Conservation (phyloP, 2,329 filamentous ascomycete genomes). For the Trichoderma lentiforme region DNA sequence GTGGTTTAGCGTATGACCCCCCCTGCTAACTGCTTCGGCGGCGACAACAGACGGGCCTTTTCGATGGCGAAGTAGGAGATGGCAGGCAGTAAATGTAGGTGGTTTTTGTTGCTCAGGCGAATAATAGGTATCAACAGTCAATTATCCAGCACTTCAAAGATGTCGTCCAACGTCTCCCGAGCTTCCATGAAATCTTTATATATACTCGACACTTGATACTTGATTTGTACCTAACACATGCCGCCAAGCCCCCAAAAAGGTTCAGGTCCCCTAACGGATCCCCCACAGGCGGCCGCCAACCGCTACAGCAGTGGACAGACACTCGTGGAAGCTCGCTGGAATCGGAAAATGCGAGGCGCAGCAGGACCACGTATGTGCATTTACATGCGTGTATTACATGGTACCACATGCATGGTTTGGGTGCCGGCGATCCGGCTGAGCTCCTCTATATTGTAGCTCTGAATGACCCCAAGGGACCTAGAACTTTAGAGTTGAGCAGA, state of each 20-base stretch:
- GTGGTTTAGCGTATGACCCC: slow-evolving; percentile 6
- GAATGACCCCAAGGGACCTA: background rate
- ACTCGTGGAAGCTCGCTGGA: background rate
- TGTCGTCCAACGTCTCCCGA: background rate
- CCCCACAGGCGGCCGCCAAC: slow-evolving; percentile 8
- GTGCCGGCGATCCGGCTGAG: background rate
- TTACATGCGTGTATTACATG: background rate
- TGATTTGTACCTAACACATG: background rate
- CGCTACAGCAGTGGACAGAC: background rate
- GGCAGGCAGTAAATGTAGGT: background rate
- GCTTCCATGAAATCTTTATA: background rate
- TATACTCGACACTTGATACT: background rate
- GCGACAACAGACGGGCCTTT: background rate
- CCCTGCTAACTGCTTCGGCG: slow-evolving; percentile 3
- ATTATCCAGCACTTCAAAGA: background rate
- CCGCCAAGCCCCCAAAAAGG: background rate
- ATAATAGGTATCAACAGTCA: background rate
- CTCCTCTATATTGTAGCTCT: background rate
- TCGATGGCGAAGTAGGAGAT: background rate
- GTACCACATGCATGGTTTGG: background rate
- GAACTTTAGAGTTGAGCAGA: background rate
- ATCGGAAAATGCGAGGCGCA: background rate
- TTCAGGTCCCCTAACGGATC: background rate
- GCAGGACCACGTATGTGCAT: slow-evolving; percentile 11
- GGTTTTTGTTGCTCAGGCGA: background rate